These are phyloP conservation scores for Arthrobotrys entomopaga DNA, from an alignment of 2,329 filamentous ascomycete species.

Conservation along the genomic window DNA sequence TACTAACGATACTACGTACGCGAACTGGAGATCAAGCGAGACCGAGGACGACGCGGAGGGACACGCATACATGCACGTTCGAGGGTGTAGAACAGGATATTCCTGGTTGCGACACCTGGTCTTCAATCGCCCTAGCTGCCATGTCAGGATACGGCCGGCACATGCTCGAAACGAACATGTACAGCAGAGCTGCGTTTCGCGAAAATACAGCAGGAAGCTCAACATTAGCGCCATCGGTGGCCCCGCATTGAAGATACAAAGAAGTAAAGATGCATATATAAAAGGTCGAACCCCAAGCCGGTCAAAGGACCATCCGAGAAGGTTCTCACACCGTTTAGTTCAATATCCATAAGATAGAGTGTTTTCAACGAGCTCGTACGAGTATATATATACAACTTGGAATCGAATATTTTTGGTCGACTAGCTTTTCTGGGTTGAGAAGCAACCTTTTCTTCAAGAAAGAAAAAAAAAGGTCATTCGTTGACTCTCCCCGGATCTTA, in stretches of 20 bases:
- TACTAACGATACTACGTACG: too few relatives aligned
- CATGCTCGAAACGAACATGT: constrained; percentile 4
- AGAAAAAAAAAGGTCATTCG: too few relatives aligned
- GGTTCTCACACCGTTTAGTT: too few relatives aligned
- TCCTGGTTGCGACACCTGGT: constrained; percentile 27
- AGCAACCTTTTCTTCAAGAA: too few relatives aligned
- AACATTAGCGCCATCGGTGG: constrained; percentile 7
- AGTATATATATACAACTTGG: background rate
- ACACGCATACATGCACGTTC: constrained; percentile 6
- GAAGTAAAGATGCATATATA: constrained; percentile 17
- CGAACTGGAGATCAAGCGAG: too few relatives aligned
- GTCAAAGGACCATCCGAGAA: constrained; percentile 9
- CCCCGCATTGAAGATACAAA: constrained; percentile 4
- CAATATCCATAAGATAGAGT: too few relatives aligned
- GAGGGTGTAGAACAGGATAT: constrained; percentile 24
- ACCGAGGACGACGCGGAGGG: background rate
- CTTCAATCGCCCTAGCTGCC: constrained; percentile 22
- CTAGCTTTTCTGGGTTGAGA: background rate
- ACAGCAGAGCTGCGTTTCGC: background rate
- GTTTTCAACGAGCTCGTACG: too few relatives aligned
- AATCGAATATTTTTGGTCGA: background rate
- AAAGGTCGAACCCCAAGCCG: background rate
- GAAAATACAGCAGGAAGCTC: constrained; percentile 1
- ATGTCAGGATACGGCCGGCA: constrained; percentile 32
- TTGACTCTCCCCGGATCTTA: background rate